Evolutionary conservation across 345 rosid genomes (phyloP).

Genomic region (Populus nigra): DNA sequence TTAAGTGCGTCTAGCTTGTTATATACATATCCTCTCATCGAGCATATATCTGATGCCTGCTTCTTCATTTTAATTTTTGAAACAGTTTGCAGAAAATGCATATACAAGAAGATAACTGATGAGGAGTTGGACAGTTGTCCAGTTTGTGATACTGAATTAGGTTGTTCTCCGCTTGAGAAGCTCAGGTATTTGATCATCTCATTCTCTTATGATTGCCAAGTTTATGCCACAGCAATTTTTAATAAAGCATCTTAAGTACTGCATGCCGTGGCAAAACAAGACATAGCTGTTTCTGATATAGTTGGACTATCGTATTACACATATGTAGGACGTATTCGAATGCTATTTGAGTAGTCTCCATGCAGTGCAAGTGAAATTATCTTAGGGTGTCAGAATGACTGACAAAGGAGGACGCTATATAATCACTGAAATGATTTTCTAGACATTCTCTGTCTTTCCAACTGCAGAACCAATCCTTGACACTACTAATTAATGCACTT

Average conservation of each 20-base stretch:
- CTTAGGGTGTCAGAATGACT: not conserved
- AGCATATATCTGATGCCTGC: constrained; percentile 4
- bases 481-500: not conserved
- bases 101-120: constrained; percentile 33
- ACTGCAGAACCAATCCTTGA: not conserved
- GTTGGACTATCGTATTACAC: not conserved
- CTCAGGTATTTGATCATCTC: constrained; percentile 40
- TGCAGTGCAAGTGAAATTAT: not conserved
- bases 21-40: not conserved
- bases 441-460: not conserved
- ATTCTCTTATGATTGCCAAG: not conserved
- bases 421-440: not conserved
- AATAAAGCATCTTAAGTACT: not conserved
- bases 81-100: constrained; percentile 56
- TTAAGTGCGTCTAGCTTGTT: not conserved
- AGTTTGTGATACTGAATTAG: constrained; percentile 38
- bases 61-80: not conserved
- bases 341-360: not conserved
- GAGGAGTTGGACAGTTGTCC: constrained; percentile 39
- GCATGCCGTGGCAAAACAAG: not conserved
- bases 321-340: not conserved
- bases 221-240: not conserved
- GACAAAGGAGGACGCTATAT: not conserved
- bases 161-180: constrained; percentile 44
- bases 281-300: not conserved